These are phyloP conservation scores for Phaeosphaeriaceae sp. DNA, from an alignment of 2,329 filamentous ascomycete species.

Conservation along the genomic window DNA sequence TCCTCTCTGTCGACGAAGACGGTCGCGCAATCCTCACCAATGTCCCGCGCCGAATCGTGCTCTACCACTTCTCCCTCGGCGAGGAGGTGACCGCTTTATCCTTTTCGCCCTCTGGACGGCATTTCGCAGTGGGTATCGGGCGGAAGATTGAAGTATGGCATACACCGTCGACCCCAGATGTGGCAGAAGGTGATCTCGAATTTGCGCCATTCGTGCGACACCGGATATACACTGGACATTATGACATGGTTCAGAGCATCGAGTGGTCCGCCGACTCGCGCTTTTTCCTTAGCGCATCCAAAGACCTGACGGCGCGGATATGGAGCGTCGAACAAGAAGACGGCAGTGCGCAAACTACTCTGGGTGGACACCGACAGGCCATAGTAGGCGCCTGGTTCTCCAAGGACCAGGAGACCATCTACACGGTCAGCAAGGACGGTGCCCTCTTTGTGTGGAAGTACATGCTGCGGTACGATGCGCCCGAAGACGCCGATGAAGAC, in stretches of 20 bases:
- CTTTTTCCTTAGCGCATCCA: conserved; percentile 92
- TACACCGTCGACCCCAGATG: conserved; percentile 86
- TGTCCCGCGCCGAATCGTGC: conserved; percentile 79
- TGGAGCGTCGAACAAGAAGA: conserved; percentile 92
- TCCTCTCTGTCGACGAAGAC: conserved; percentile 93
- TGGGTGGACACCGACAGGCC: conserved; percentile 88
- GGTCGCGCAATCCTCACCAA: conserved; percentile 94
- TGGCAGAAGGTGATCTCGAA: conserved; percentile 83
- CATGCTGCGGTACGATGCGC: conserved; percentile 64
- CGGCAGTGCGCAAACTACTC: conserved; percentile 85
- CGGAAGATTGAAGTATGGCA: conserved; percentile 95
- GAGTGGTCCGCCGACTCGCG: conserved; percentile 97
- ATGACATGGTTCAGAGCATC: conserved; percentile 83
- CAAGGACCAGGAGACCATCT: conserved; percentile 91
- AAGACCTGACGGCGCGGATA: conserved; percentile 90
- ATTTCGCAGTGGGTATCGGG: conserved; percentile 89
- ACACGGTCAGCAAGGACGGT: conserved; percentile 96
- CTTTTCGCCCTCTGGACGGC: conserved; percentile 88
- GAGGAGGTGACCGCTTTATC: conserved; percentile 80
- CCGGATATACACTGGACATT: conserved; percentile 85
- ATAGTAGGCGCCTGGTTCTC: conserved; percentile 98
- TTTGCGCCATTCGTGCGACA: conserved; percentile 95
- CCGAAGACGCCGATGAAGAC: conserved; percentile 61
- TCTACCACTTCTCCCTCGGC: conserved; percentile 97
- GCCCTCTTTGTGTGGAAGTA: conserved; percentile 95